phyloP scores from a whole-genome alignment of 495 filamentous ascomycete species.

The Cercophora samala region DNA sequence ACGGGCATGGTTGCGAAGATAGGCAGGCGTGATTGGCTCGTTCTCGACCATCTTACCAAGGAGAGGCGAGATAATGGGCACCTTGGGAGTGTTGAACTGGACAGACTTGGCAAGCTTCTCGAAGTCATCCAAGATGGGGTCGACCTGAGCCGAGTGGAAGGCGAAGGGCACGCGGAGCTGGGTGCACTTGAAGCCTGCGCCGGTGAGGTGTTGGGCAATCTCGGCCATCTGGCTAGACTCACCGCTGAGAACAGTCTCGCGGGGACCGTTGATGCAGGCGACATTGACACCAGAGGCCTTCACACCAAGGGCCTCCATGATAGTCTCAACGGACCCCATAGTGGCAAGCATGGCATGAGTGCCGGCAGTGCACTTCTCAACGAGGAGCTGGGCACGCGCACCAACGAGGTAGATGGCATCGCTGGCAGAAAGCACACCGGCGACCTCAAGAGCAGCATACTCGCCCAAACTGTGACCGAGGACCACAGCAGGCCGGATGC shows the following conservation, averaged over 20 bases:
- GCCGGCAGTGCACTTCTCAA: conserved; percentile 64
- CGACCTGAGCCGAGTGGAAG: conserved; percentile 78
- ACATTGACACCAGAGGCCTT: conserved; percentile 38
- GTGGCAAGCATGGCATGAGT: conserved; percentile 69
- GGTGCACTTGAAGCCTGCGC: conserved; percentile 61
- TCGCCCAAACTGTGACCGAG: conserved; percentile 86
- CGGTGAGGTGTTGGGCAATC: conserved; percentile 56
- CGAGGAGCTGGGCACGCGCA: conserved; percentile 70
- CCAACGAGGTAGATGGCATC: conserved; percentile 83
- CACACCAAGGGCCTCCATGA: conserved; percentile 42
- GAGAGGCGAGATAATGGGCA: conserved; percentile 72
- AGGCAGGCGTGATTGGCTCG: conserved; percentile 54
- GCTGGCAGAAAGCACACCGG: conserved; percentile 72
- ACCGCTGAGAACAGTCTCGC: conserved; percentile 63
- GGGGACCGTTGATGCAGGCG: conserved; percentile 61
- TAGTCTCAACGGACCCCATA: conserved; percentile 40
- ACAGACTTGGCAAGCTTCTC: conserved; percentile 57
- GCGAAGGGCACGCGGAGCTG: conserved; percentile 72
- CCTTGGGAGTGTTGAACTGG: conserved; percentile 55
- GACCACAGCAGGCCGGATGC: conserved; percentile 69
- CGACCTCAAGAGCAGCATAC: conserved; percentile 79
- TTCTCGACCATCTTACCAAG: conserved; percentile 57
- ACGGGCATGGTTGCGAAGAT: conserved; percentile 65
- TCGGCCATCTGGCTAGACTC: conserved; percentile 48
- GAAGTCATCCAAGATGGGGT: conserved; percentile 68